Percentiles rank a stretch among this genome's conserved stretches.
Conservation (phyloP, 306 rosid genomes). For the Prunus mongolica region DNA sequence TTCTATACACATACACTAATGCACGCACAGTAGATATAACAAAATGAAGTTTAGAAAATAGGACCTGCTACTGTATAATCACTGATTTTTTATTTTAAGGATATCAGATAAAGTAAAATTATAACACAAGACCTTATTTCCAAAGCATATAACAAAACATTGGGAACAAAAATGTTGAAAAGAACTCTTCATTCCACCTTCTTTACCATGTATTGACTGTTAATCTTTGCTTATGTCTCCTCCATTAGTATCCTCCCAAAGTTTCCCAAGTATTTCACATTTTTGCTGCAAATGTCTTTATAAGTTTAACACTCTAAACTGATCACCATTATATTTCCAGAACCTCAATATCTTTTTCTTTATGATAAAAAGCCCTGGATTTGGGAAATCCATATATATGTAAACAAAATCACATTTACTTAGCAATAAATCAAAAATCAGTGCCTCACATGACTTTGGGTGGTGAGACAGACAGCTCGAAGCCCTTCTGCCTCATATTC, state of each 20-base stretch:
- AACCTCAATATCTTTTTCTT: neutral
- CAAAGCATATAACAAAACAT: neutral
- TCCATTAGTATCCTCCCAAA: neutral
- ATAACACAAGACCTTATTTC: neutral
- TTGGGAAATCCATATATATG: neutral
- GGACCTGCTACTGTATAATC: neutral
- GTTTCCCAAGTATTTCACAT: neutral
- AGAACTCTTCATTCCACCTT: neutral
- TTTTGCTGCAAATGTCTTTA: neutral
- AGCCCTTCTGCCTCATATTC: conserved; percentile 99
- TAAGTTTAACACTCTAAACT: neutral
- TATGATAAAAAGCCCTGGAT: neutral
- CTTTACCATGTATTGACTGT: neutral
- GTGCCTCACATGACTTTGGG: conserved; percentile 87
- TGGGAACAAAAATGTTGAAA: neutral
- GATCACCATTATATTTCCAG: neutral
- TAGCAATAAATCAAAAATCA: conserved; percentile 3
- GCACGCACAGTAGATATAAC: neutral
- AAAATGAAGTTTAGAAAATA: neutral
- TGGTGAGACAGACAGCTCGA: conserved; percentile 91
- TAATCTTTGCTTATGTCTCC: neutral
- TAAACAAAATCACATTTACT: conserved; percentile 4
- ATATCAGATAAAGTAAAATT: neutral
- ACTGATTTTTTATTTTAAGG: neutral
- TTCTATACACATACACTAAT: neutral